Percentiles rank a stretch among this genome's conserved stretches.
phyloP scores from a whole-genome alignment of 192 early-diverging fungal species.

The Coemansia sp. region DNA sequence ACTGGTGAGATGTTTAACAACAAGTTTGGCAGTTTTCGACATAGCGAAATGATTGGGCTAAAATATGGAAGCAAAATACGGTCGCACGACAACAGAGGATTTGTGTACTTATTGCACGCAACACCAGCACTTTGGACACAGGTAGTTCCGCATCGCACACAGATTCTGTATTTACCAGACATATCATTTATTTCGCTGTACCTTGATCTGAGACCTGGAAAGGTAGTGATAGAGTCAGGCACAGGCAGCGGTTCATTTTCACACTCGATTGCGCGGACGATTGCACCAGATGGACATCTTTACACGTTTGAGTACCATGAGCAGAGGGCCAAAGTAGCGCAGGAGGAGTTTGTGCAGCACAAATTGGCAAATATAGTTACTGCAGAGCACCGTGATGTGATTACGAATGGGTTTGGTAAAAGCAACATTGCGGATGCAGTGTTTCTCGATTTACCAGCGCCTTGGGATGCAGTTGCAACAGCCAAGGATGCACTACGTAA shows the following conservation, averaged over 20 bases:
- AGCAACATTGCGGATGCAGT: conserved; percentile 77
- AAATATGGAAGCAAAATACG: conserved; percentile 78
- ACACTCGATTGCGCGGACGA: conserved; percentile 85
- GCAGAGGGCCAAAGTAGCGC: conserved; percentile 65
- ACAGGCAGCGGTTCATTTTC: conserved; percentile 98
- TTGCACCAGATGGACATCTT: conserved; percentile 84
- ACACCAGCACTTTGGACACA: conserved; percentile 97
- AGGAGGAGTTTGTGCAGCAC: conserved; percentile 79
- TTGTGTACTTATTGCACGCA: conserved; percentile 82
- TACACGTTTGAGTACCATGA: conserved; percentile 94
- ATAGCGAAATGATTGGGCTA: conserved; percentile 83
- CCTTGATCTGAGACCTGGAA: conserved; percentile 84
- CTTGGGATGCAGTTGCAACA: conserved; percentile 87
- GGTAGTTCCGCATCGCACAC: conserved; percentile 89
- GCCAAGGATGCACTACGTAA: conserved; percentile 86
- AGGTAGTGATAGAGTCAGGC: conserved; percentile 83
- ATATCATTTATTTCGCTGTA: conserved; percentile 84
- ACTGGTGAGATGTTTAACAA: conserved; percentile 68
- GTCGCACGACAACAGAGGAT: conserved; percentile 65
- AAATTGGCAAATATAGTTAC: conserved; percentile 68
- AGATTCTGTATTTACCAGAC: conserved; percentile 93
- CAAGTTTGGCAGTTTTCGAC: conserved; percentile 76
- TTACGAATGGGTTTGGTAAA: conserved; percentile 73
- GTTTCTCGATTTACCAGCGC: conserved; percentile 93
- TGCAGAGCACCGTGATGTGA: conserved; percentile 78